A percentile compares a stretch with the other conserved stretches of the same genome.
Evolutionary conservation across 805 yeast genomes (phyloP).

Genomic region (Yarrowia phangngaensis): DNA sequence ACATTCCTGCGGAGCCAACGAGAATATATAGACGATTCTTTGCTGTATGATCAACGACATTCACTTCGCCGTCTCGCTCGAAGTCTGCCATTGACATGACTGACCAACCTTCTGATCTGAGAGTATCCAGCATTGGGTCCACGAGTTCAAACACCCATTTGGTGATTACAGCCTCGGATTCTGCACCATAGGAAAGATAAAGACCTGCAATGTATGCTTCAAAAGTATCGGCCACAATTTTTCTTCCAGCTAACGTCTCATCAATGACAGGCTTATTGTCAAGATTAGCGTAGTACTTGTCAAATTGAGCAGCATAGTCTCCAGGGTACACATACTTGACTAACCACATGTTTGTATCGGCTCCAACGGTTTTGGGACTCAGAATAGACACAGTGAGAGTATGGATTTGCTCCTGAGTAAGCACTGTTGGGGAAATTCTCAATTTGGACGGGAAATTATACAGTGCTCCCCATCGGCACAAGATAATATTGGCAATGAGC

Average conservation of each 20-base stretch:
- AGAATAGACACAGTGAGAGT: constrained; percentile 4
- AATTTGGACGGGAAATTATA: constrained; percentile 46
- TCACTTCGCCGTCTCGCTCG: constrained; percentile 36
- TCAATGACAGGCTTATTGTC: constrained; percentile 12
- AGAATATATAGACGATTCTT: constrained; percentile 66
- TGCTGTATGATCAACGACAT: constrained; percentile 55
- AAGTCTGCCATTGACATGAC: constrained; percentile 24
- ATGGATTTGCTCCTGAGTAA: constrained; percentile 43
- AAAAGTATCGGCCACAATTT: constrained; percentile 80
- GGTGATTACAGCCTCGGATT: constrained; percentile 33
- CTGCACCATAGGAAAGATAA: constrained; percentile 51
- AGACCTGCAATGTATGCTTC: constrained; percentile 94
- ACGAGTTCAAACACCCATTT: constrained; percentile 40
- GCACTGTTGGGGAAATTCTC: background rate
- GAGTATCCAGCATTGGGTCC: constrained; percentile 33
- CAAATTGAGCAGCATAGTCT: constrained; percentile 9
- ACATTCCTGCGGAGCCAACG: constrained; percentile 68
- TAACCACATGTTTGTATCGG: constrained; percentile 14
- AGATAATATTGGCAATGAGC: constrained; percentile 66
- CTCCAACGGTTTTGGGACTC: constrained; percentile 2
- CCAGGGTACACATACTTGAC: constrained; percentile 11
- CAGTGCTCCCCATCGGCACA: constrained; percentile 63
- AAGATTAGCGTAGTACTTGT: background rate
- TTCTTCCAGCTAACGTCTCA: constrained; percentile 36
- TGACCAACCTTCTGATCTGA: constrained; percentile 3